Evolutionary conservation across 352 stramenopile species (phyloP).

Genomic region (Globisporangium nodosum): DNA sequence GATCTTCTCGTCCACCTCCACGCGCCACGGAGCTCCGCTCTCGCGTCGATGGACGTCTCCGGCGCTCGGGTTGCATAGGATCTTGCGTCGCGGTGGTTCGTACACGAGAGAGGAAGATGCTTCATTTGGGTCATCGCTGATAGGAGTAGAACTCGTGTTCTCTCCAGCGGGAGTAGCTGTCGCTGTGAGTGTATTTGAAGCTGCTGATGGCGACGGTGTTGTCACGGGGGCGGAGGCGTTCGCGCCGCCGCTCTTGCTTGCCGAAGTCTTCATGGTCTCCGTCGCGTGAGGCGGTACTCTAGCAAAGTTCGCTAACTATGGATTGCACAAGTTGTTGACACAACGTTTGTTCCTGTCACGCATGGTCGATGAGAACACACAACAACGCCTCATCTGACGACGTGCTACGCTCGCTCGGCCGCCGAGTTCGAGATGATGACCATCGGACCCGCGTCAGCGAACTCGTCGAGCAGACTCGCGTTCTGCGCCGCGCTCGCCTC

Average conservation of each 20-base stretch:
- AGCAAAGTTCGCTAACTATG: no score
- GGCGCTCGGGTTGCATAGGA: constrained; percentile 51
- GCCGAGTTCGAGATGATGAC: neutral
- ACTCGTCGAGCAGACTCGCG: constrained; percentile 2
- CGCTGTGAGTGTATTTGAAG: neutral
- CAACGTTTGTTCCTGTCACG: no score
- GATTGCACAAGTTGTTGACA: no score
- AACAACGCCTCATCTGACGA: neutral
- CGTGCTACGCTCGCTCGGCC: neutral
- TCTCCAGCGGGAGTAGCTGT: neutral
- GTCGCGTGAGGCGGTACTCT: no score
- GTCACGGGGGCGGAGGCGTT: neutral
- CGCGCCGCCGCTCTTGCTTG: neutral
- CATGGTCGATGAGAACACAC: neutral
- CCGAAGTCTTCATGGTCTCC: constrained; percentile 3
- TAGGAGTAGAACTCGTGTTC: neutral
- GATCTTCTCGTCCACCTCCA: constrained; percentile 35
- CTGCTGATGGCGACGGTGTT: neutral
- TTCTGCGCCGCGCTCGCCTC: constrained; percentile 4
- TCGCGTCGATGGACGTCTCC: constrained; percentile 64
- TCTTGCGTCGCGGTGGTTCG: constrained; percentile 23
- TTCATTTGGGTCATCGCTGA: neutral
- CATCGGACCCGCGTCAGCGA: neutral
- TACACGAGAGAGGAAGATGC: neutral
- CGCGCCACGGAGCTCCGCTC: constrained; percentile 41